Evolutionary conservation across 139 green algal genomes (phyloP).

Genomic region (Chlorella sp.): DNA sequence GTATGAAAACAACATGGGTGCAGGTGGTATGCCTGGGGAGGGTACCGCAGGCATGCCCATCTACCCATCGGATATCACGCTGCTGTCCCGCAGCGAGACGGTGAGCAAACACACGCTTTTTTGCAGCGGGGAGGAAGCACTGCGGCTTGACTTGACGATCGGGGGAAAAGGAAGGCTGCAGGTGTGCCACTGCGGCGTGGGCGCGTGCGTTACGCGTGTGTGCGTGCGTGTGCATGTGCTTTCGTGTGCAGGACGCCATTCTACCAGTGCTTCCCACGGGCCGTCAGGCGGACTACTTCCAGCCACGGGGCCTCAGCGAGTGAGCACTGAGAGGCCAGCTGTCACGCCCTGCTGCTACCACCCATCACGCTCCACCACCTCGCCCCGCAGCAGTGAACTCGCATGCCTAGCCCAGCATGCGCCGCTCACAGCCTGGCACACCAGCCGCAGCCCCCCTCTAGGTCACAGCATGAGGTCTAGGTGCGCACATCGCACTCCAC

Average conservation of each 20-base stretch:
- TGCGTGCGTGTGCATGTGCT: neutral
- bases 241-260: slow-evolving; percentile 36
- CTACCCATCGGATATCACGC: slow-evolving; percentile 1
- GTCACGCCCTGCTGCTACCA: too few relatives aligned
- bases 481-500: too few relatives aligned
- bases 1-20: too few relatives aligned
- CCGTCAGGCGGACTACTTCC: slow-evolving; percentile 52
- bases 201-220: neutral
- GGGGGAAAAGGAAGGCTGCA: neutral
- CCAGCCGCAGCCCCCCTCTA: too few relatives aligned
- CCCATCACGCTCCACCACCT: too few relatives aligned
- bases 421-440: too few relatives aligned
- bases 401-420: too few relatives aligned
- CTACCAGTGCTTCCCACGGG: slow-evolving; percentile 49
- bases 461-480: too few relatives aligned
- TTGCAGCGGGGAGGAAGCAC: neutral
- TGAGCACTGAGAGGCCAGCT: slow-evolving; percentile 21
- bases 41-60: neutral
- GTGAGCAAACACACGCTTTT: neutral
- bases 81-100: slow-evolving; percentile 8
- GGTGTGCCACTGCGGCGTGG: neutral
- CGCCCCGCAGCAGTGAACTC: too few relatives aligned
- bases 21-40: too few relatives aligned
- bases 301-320: slow-evolving; percentile 35
- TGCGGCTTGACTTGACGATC: neutral